Evolutionary conservation across 108 stramenopile genomes (phyloP), one percentile per base, ranked within the genome.

Genomic region (Nannochloropsis granulata): DNA sequence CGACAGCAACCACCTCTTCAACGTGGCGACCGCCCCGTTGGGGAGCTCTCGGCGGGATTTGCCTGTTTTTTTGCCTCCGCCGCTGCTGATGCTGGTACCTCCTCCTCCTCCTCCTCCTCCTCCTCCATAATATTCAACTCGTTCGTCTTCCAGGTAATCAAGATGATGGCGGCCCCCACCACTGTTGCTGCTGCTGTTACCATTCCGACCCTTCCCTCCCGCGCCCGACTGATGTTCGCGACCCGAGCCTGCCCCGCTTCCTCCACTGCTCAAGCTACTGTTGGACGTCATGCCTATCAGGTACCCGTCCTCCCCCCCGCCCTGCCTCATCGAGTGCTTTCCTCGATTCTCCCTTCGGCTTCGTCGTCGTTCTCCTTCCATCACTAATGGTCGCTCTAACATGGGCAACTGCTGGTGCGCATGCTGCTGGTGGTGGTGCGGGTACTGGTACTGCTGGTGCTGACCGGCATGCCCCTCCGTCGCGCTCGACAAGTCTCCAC

Each of bases 11-110:
- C 96, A 96, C 14, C 94, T 92, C 86, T 96, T 96, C 44, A 96
- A 87, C 9, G 92, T 94, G 25, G 92, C 90, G 71, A 96, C 96
- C 43, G 96, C 96, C 13, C 94, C 94, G 21, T 93, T 87, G 25
- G 96, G 96, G 11, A 96, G 91, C 85, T 96, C 95, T 23, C 95
- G 90, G n/a, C 95, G 91, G 80, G 93, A 93, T 82, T 95, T 96
- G 81, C 42, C 26, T 13, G 34, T 34, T 81, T 80, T 80, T 80
- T 80, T 71, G 34, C 34, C 34, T 34, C 34, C 34, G 34, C 34
- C 34, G 34, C 34, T 34, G 34, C 34, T 34, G 34, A 1, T 34
- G 5, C 34, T 5, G 34, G 5, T 34, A 5, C 34, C 34, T 3
- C 5, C 5, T 34, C 34, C 56, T 7, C 56, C 16, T 10, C n/a